Conservation (phyloP, 2,329 filamentous ascomycete species). For the Hypoxylon sp. region DNA sequence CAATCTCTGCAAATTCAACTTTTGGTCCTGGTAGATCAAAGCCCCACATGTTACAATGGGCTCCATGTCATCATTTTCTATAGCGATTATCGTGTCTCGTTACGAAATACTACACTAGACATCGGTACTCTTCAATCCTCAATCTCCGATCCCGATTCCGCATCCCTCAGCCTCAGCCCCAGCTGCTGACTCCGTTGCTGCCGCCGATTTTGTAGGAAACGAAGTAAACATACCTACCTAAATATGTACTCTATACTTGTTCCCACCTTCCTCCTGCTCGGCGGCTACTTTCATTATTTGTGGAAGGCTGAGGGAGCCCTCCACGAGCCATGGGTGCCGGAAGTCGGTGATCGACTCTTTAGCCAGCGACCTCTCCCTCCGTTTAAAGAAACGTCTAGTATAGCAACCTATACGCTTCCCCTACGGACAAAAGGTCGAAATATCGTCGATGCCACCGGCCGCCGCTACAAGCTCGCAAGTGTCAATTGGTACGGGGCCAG, state of each 20-base stretch:
- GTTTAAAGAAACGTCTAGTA: conserved; percentile 59
- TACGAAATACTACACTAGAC: conserved; percentile 31
- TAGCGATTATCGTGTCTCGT: conserved; percentile 28
- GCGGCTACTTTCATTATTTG: conserved; percentile 58
- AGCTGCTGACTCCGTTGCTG: not conserved
- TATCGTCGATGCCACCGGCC: conserved; percentile 69
- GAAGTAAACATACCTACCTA: conserved; percentile 11
- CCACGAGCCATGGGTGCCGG: conserved; percentile 63
- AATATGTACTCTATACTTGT: conserved; percentile 55
- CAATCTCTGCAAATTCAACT: conserved; percentile 9
- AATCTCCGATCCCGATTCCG: conserved; percentile 19
- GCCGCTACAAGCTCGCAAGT: conserved; percentile 72
- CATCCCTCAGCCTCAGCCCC: not conserved
- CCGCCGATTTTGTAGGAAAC: conserved; percentile 1
- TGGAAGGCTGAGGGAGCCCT: conserved; percentile 62
- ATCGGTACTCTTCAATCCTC: conserved; percentile 25
- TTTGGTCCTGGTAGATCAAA: conserved; percentile 23
- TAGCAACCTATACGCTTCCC: conserved; percentile 67
- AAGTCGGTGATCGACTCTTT: conserved; percentile 62
- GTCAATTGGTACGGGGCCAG: conserved; percentile 80
- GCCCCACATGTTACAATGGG: conserved; percentile 39
- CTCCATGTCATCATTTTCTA: conserved; percentile 36
- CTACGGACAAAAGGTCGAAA: conserved; percentile 71
- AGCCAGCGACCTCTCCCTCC: conserved; percentile 62
- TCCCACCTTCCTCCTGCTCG: conserved; percentile 54